Percentiles rank a stretch among this genome's conserved stretches.
Evolutionary conservation across 164 flowering plant species (phyloP).

Genomic region (Magnolia changhungtana): DNA sequence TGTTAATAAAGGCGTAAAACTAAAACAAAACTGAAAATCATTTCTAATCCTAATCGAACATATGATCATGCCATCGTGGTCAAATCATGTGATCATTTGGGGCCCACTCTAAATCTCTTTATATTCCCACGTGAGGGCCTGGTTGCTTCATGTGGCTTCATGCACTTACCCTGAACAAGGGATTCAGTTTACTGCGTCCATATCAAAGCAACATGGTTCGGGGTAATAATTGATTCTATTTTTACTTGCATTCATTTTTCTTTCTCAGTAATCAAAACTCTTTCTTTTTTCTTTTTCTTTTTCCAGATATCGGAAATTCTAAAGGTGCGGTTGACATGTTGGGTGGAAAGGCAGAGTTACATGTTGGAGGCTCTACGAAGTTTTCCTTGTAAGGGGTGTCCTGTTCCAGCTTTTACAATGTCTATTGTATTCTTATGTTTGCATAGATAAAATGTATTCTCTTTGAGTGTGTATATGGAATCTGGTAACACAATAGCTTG

Average conservation of each 20-base stretch:
- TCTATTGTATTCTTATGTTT: neutral
- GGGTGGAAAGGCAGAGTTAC: slow-evolving; percentile 18
- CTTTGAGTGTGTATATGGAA: neutral
- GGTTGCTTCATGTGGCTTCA: too few relatives aligned
- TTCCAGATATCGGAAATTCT: slow-evolving; percentile 27
- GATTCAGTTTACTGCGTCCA: neutral
- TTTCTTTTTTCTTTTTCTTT: neutral
- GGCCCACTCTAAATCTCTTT: too few relatives aligned
- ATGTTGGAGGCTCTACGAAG: slow-evolving; percentile 19
- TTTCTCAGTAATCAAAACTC: slow-evolving; percentile 4
- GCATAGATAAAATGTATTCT: neutral
- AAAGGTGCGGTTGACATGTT: slow-evolving; percentile 17
- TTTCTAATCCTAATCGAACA: too few relatives aligned
- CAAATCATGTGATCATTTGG: too few relatives aligned
- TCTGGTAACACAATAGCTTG: neutral
- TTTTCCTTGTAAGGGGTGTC: slow-evolving; percentile 33
- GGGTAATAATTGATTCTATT: neutral
- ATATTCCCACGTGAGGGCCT: too few relatives aligned
- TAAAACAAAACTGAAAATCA: too few relatives aligned
- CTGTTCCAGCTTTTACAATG: slow-evolving; percentile 3
- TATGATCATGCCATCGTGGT: too few relatives aligned
- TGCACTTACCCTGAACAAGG: too few relatives aligned
- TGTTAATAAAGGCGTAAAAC: too few relatives aligned
- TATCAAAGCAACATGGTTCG: neutral
- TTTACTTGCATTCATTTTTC: neutral